Evolutionary conservation across 164 flowering plant species (phyloP).

Genomic region (Piper longum): DNA sequence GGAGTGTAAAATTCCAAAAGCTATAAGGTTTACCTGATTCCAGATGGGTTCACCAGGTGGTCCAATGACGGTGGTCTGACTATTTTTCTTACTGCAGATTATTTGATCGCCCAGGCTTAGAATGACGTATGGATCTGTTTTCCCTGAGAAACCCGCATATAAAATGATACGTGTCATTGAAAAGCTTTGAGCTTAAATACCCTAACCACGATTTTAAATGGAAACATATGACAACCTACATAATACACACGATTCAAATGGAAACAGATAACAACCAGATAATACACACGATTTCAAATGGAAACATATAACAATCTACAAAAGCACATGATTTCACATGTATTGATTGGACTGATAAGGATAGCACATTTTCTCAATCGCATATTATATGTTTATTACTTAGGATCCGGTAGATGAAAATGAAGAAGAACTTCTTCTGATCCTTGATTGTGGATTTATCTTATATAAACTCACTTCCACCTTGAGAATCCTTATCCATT

Average conservation of each 20-base stretch:
- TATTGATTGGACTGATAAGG: not conserved
- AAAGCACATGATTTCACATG: not conserved
- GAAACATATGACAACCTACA: not conserved
- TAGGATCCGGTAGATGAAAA: no score
- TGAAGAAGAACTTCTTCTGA: no score
- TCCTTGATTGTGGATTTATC: no score
- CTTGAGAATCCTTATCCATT: no score
- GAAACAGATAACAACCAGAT: not conserved
- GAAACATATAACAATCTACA: not conserved
- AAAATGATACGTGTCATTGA: not conserved
- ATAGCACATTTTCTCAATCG: not conserved
- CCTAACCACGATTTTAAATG: no score
- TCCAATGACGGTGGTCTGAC: slow-evolving; percentile 92
- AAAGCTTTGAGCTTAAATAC: not conserved
- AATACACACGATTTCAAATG: no score
- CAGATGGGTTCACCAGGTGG: slow-evolving; percentile 95
- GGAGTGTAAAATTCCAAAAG: not conserved
- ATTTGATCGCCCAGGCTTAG: slow-evolving; percentile 74
- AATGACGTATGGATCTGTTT: slow-evolving; percentile 91
- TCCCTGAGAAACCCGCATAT: slow-evolving; percentile 33
- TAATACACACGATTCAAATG: not conserved
- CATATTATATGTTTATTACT: no score
- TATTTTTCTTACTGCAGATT: slow-evolving; percentile 88
- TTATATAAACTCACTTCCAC: no score
- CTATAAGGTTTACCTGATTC: slow-evolving; percentile 63